These are phyloP conservation scores for Cladorrhinum sp. DNA, from an alignment of 2,329 filamentous ascomycete species.

Conservation along the genomic window DNA sequence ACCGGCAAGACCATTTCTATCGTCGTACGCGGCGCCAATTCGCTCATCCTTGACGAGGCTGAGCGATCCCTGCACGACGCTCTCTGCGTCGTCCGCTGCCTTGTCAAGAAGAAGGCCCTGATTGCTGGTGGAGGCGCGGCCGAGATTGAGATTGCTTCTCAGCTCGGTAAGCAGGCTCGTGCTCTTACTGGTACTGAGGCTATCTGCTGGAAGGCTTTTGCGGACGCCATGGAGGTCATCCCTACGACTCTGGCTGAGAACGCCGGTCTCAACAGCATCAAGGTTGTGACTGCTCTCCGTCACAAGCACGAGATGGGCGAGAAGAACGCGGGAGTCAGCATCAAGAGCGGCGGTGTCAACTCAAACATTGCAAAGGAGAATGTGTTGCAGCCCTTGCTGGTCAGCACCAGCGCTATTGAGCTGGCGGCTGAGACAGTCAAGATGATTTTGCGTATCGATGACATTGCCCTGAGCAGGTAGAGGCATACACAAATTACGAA, in stretches of 20 bases:
- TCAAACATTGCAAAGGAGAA: slow-evolving; percentile 96
- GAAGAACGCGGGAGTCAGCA: slow-evolving; percentile 94
- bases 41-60: slow-evolving; percentile 90
- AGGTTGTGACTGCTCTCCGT: slow-evolving; percentile 92
- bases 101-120: slow-evolving; percentile 99
- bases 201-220: slow-evolving; percentile 99
- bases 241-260: slow-evolving; percentile 97
- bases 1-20: slow-evolving; percentile 88
- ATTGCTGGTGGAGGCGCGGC: slow-evolving; percentile 95
- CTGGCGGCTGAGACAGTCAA: slow-evolving; percentile 97
- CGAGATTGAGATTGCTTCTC: slow-evolving; percentile 91
- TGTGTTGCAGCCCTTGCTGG: slow-evolving; percentile 89
- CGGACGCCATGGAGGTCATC: slow-evolving; percentile 94
- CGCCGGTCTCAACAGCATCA: slow-evolving; percentile 95
- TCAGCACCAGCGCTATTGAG: slow-evolving; percentile 97
- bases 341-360: slow-evolving; percentile 96
- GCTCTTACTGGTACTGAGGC: slow-evolving; percentile 86
- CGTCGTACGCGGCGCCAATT: slow-evolving; percentile 91
- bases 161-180: slow-evolving; percentile 77
- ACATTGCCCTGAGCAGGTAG: slow-evolving; percentile 62
- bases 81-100: slow-evolving; percentile 91
- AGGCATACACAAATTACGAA: slow-evolving; percentile 17
- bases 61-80: slow-evolving; percentile 96
- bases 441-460: slow-evolving; percentile 73
- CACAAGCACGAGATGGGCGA: slow-evolving; percentile 94